Evolutionary conservation across 208 protist genomes (phyloP).

Genomic region (Trypanosoma theileri): DNA sequence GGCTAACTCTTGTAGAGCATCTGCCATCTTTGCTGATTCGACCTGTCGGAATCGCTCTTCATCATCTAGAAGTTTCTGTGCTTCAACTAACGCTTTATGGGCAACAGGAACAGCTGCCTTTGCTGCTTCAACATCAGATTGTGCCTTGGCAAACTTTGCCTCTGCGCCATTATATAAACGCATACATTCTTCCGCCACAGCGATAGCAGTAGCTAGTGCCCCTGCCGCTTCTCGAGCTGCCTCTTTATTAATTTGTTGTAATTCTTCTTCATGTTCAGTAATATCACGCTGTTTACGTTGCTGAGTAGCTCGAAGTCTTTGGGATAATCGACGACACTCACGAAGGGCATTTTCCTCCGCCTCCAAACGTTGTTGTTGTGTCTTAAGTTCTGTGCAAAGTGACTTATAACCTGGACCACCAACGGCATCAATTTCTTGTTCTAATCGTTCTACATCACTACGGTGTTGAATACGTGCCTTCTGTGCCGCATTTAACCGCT

Average conservation of each 20-base stretch:
- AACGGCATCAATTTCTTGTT: slow-evolving; percentile 69
- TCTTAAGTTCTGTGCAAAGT: slow-evolving; percentile 52
- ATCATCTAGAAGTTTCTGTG: slow-evolving; percentile 77
- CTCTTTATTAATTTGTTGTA: slow-evolving; percentile 65
- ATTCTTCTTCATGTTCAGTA: slow-evolving; percentile 53
- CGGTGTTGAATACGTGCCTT: slow-evolving; percentile 42
- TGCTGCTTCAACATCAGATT: slow-evolving; percentile 53
- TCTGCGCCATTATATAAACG: slow-evolving; percentile 59
- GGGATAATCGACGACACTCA: slow-evolving; percentile 56
- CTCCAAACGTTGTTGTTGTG: slow-evolving; percentile 61
- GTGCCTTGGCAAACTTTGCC: slow-evolving; percentile 47
- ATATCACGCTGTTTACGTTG: slow-evolving; percentile 65
- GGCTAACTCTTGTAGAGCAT: slow-evolving; percentile 76
- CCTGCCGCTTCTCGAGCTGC: slow-evolving; percentile 56
- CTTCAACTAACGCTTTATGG: slow-evolving; percentile 62
- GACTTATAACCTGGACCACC: slow-evolving; percentile 76
- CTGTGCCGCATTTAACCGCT: slow-evolving; percentile 38
- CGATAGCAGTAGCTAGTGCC: slow-evolving; percentile 45
- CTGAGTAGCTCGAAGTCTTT: slow-evolving; percentile 74
- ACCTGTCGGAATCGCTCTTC: slow-evolving; percentile 80
- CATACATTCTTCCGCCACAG: slow-evolving; percentile 47
- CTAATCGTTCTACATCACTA: slow-evolving; percentile 58
- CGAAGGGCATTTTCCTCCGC: slow-evolving; percentile 74
- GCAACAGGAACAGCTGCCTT: slow-evolving; percentile 57
- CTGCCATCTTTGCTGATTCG: slow-evolving; percentile 71